phyloP scores from a whole-genome alignment of 441 rosid genomes.

The Bruguiera hainesii region DNA sequence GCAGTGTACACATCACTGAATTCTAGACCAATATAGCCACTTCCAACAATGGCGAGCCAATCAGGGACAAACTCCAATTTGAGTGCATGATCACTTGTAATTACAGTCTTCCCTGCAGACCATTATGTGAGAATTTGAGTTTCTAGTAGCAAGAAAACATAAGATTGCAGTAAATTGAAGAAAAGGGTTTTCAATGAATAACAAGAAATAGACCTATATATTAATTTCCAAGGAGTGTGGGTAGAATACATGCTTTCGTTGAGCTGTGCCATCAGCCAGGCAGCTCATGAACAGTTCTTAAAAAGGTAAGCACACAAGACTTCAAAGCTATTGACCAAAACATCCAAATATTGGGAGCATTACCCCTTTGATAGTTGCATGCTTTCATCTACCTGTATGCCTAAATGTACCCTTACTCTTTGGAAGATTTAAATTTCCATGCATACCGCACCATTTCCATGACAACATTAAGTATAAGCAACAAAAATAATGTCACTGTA shows the following conservation, averaged over 20 bases:
- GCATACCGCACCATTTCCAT: background rate
- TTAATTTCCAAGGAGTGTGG: background rate
- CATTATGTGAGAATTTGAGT: conserved; percentile 11
- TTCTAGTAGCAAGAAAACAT: conserved; percentile 3
- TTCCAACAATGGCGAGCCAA: conserved; percentile 97
- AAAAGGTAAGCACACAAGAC: background rate
- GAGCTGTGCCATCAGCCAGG: background rate
- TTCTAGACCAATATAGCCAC: conserved; percentile 98
- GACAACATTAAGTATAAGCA: background rate
- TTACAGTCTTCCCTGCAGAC: conserved; percentile 89
- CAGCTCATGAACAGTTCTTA: background rate
- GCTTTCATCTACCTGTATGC: conserved; percentile 3
- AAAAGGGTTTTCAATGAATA: background rate
- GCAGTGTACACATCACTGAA: conserved; percentile 99
- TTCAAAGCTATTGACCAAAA: background rate
- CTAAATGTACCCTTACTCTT: background rate
- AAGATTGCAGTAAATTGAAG: conserved; percentile 21
- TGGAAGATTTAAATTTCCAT: background rate
- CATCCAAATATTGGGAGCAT: background rate
- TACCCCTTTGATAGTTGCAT: background rate
- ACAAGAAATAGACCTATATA: conserved; percentile 1
- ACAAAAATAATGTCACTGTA: background rate
- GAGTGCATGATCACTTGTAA: conserved; percentile 97
- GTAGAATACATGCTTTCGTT: background rate
- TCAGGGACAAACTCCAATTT: conserved; percentile 92